Conservation (phyloP, 371 early-diverging fungal genomes). For the Basidiobolus meristosporus region DNA sequence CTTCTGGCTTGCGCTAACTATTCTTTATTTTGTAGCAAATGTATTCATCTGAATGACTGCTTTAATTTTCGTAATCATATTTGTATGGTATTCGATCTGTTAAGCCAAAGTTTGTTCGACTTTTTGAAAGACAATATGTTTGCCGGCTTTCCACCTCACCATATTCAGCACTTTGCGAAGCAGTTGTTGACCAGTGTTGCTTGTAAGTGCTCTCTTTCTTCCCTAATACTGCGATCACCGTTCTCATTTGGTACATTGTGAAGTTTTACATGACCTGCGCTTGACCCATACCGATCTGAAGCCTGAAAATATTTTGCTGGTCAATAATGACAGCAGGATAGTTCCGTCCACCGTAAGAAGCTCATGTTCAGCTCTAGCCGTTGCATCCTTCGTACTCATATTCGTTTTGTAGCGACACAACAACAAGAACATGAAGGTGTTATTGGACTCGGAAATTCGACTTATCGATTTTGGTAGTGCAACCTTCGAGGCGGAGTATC, state of each 20-base stretch:
- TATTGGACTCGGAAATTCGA: conserved; percentile 55
- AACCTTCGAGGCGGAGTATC: conserved; percentile 84
- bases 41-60: conserved; percentile 51
- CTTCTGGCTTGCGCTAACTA: not conserved
- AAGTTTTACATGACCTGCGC: conserved; percentile 60
- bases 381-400: too few relatives aligned
- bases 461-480: conserved; percentile 92
- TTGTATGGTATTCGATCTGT: conserved; percentile 91
- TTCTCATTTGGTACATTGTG: conserved; percentile 1
- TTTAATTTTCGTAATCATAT: conserved; percentile 83
- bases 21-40: conserved; percentile 3
- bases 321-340: conserved; percentile 9
- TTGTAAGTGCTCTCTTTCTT: conserved; percentile 19
- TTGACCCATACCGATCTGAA: conserved; percentile 89
- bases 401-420: not conserved
- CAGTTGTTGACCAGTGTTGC: conserved; percentile 57
- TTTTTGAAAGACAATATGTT: conserved; percentile 82
- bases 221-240: too few relatives aligned
- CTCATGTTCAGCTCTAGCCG: not conserved
- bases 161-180: conserved; percentile 64
- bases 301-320: conserved; percentile 70
- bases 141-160: conserved; percentile 63
- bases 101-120: conserved; percentile 78
- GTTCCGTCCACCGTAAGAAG: not conserved
- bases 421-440: conserved; percentile 24